Evolutionary conservation across 2,329 filamentous ascomycete species (phyloP).

Genomic region (Monilinia fructicola): DNA sequence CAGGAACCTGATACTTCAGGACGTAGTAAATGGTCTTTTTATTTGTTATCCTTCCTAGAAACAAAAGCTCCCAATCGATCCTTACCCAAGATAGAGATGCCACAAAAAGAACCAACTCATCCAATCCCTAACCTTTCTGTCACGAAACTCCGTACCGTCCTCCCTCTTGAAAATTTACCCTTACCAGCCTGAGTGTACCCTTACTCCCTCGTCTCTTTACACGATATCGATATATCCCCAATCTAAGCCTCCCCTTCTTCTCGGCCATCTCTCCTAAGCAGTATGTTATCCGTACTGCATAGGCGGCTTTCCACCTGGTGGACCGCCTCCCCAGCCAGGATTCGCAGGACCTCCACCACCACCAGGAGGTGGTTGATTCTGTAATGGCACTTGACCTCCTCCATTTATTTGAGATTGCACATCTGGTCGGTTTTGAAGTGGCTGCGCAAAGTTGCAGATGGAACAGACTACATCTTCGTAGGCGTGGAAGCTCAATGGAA

Average conservation of each 20-base stretch:
- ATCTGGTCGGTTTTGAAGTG: constrained; percentile 49
- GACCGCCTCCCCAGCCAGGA: constrained; percentile 35
- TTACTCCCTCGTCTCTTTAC: not conserved
- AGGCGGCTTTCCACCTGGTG: constrained; percentile 33
- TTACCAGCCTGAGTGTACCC: not conserved
- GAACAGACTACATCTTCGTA: constrained; percentile 70
- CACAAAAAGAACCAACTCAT: constrained; percentile 2
- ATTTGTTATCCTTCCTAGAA: constrained; percentile 1
- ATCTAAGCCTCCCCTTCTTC: too few relatives aligned
- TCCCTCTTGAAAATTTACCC: not conserved
- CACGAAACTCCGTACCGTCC: not conserved
- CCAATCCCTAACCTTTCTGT: too few relatives aligned
- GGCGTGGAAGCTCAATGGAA: constrained; percentile 67
- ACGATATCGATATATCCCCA: not conserved
- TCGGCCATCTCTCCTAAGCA: not conserved
- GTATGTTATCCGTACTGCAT: constrained; percentile 38
- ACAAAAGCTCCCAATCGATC: not conserved
- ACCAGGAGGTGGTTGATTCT: constrained; percentile 27
- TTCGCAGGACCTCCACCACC: constrained; percentile 24
- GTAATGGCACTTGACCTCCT: constrained; percentile 35
- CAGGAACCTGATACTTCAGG: constrained; percentile 19
- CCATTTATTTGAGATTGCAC: constrained; percentile 35
- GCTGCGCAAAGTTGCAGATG: constrained; percentile 75
- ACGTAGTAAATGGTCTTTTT: not conserved
- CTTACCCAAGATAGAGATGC: not conserved